A percentile compares a stretch with the other conserved stretches of the same genome.
phyloP scores from a whole-genome alignment of 2,329 filamentous ascomycete genomes.

The Aaosphaeria arxii region DNA sequence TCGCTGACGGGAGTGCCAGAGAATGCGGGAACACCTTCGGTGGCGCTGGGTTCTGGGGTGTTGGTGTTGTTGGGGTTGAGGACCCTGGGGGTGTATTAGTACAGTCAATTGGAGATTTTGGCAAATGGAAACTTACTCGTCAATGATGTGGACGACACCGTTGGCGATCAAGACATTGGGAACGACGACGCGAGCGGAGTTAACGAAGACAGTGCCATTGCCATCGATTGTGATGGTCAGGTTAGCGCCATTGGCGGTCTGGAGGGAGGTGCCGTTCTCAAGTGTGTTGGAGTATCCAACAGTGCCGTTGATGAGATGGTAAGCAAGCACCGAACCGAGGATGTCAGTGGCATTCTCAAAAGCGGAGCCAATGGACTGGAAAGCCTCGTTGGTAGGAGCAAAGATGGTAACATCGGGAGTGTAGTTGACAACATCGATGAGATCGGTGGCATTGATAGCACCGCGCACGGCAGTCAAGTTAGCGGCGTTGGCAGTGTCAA shows the following conservation, averaged over 20 bases:
- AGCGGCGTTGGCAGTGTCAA: conserved; percentile 29
- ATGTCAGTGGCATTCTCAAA: conserved; percentile 48
- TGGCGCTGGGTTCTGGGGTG: conserved; percentile 41
- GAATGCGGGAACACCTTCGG: conserved; percentile 54
- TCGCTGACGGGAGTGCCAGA: conserved; percentile 45
- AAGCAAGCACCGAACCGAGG: conserved; percentile 55
- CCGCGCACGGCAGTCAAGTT: conserved; percentile 41
- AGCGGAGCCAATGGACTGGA: conserved; percentile 55
- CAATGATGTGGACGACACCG: conserved; percentile 52
- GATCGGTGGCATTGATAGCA: conserved; percentile 38
- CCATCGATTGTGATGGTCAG: conserved; percentile 39
- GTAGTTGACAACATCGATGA: conserved; percentile 41
- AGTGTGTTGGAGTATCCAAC: conserved; percentile 53
- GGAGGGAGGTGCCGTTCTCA: conserved; percentile 38
- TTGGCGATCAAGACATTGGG: conserved; percentile 43
- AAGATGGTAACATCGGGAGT: conserved; percentile 60
- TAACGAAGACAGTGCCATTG: conserved; percentile 40
- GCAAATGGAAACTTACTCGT: conserved; percentile 36
- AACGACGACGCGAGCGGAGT: conserved; percentile 41
- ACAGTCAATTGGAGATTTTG: background rate
- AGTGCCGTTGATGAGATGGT: conserved; percentile 60
- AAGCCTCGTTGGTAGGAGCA: conserved; percentile 59
- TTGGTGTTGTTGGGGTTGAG: conserved; percentile 53
- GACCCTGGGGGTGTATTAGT: conserved; percentile 34
- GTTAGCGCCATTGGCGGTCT: conserved; percentile 35